Conservation (phyloP, 2,329 filamentous ascomycete genomes). For the Alternaria sp. region DNA sequence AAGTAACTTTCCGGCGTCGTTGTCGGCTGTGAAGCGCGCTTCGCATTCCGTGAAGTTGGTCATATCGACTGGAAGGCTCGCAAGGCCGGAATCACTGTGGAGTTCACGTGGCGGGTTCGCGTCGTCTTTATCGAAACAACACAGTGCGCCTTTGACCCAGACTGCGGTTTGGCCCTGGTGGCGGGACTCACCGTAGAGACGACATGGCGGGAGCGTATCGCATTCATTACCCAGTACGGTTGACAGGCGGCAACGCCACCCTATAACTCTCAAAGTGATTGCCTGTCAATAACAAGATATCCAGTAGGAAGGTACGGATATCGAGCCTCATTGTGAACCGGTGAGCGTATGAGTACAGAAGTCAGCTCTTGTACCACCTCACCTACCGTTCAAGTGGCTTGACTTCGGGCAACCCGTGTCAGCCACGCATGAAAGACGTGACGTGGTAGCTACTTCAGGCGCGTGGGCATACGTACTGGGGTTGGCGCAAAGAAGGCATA, state of each 20-base stretch:
- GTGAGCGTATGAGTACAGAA: neutral
- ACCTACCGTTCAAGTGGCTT: neutral
- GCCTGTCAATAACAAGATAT: neutral
- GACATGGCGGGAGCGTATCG: neutral
- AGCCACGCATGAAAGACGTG: neutral
- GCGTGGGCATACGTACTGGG: neutral
- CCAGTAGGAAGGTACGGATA: neutral
- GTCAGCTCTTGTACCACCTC: neutral
- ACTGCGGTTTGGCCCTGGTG: neutral
- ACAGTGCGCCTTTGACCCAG: neutral
- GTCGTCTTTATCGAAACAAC: neutral
- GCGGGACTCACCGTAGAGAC: neutral
- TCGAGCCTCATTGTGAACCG: neutral
- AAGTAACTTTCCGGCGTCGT: constrained; percentile 1
- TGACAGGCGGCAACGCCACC: neutral
- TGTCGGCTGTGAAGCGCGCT: constrained; percentile 5
- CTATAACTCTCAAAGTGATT: neutral
- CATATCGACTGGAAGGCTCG: neutral
- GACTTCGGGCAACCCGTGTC: neutral
- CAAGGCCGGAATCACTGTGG: neutral
- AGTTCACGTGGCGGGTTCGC: neutral
- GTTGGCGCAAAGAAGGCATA: neutral
- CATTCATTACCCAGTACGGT: neutral
- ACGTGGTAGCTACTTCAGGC: neutral
- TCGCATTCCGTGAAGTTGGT: neutral